Conservation (phyloP, 1,284 basidiomycete genomes). For the Rhodotorula mucilaginosa region DNA sequence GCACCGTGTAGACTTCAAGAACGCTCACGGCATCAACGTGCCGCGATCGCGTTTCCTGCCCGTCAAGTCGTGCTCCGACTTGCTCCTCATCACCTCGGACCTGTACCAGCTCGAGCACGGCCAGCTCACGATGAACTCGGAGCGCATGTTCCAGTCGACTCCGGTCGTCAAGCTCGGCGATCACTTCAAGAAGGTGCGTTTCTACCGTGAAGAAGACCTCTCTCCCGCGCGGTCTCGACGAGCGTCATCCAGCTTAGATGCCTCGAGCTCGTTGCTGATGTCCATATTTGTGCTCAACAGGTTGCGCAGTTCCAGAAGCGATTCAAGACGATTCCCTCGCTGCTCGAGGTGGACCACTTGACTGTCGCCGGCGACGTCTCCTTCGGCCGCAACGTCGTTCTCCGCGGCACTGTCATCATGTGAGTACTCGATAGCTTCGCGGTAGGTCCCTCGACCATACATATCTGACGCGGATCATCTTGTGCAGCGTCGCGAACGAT, state of each 20-base stretch:
- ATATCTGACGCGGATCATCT: background rate
- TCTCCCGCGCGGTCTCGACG: no score
- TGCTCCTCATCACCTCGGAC: conserved; percentile 94
- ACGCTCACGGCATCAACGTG: conserved; percentile 95
- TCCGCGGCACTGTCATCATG: conserved; percentile 52
- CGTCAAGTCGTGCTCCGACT: conserved; percentile 60
- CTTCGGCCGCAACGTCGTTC: conserved; percentile 84
- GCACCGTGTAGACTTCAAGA: conserved; percentile 62
- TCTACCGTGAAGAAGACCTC: no score
- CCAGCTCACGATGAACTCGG: conserved; percentile 72
- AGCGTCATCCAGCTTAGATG: no score
- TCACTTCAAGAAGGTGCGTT: conserved; percentile 64
- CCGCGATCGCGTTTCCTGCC: conserved; percentile 96
- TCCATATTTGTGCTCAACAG: background rate
- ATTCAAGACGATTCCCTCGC: conserved; percentile 94
- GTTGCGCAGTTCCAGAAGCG: conserved; percentile 89
- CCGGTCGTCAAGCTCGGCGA: conserved; percentile 70
- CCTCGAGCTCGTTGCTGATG: no score
- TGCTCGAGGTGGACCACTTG: conserved; percentile 81
- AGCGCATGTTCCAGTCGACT: conserved; percentile 85
- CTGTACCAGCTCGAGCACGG: conserved; percentile 95
- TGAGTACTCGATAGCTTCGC: background rate
- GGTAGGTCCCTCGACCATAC: conserved; percentile 45
- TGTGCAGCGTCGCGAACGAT: conserved; percentile 70
- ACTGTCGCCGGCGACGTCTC: conserved; percentile 92